phyloP scores from a whole-genome alignment of 2,329 filamentous ascomycete genomes.

The Penicillium sp. region DNA sequence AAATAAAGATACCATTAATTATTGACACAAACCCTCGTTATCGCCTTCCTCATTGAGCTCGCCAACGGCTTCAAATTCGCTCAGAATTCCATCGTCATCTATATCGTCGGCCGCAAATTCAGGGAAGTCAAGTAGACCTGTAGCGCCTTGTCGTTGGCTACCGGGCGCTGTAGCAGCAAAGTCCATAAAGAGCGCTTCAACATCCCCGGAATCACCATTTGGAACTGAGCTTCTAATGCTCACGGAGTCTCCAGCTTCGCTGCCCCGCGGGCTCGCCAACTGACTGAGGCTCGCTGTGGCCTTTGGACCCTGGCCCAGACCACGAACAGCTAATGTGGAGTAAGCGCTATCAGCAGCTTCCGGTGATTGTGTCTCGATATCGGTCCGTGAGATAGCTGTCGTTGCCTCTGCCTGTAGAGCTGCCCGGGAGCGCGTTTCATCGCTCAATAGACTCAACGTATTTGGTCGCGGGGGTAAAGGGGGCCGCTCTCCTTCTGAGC shows the following conservation, averaged over 20 bases:
- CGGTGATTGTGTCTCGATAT: constrained; percentile 73
- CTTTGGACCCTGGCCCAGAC: constrained; percentile 29
- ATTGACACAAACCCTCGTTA: constrained; percentile 53
- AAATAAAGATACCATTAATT: not conserved
- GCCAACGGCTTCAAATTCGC: constrained; percentile 73
- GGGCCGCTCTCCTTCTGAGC: constrained; percentile 39
- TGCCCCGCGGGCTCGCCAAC: constrained; percentile 47
- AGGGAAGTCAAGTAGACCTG: constrained; percentile 33
- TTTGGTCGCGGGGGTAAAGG: constrained; percentile 48
- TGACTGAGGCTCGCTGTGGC: constrained; percentile 40
- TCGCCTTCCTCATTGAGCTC: constrained; percentile 53
- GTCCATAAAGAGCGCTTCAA: constrained; percentile 77
- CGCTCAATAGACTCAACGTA: constrained; percentile 36
- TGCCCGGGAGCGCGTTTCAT: constrained; percentile 33
- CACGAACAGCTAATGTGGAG: constrained; percentile 48
- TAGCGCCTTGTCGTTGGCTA: constrained; percentile 40
- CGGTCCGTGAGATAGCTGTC: constrained; percentile 77
- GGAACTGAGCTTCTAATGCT: constrained; percentile 52
- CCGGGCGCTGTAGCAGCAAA: constrained; percentile 50
- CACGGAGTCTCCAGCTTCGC: constrained; percentile 49
- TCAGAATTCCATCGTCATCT: constrained; percentile 62
- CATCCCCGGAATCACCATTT: constrained; percentile 64
- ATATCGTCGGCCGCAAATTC: constrained; percentile 48
- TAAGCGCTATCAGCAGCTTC: constrained; percentile 67
- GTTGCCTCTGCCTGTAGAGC: constrained; percentile 64